Evolutionary conservation across 345 rosid genomes (phyloP), one percentile per base, ranked within the genome.

Genomic region (Hevea brasiliensis): DNA sequence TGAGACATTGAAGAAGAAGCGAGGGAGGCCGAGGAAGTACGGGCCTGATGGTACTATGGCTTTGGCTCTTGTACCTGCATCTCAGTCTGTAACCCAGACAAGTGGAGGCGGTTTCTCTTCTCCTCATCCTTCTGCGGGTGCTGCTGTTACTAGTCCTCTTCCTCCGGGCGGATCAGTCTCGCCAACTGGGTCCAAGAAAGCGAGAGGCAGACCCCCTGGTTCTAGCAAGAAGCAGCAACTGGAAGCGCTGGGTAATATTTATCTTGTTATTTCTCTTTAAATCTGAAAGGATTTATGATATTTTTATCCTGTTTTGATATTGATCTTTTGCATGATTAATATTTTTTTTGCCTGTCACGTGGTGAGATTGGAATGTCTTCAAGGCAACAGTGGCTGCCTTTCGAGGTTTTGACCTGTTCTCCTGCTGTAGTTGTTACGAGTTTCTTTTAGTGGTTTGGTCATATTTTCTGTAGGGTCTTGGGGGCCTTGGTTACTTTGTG

Each of bases 131-230:
- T 10, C 20, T 44, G 6, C 54, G 3, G 14, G 55, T 65, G 1
- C 55, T n/a, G 55, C 68, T 7, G 23, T 14, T 27, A 24, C 32
- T 54, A 20, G 51, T 4, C 62, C 76, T 42, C 56, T 18, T 0
- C 42, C 65, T 10, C 21, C 54, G 0, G 79, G 79, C 29, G 85
- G 73, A 55, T 61, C 86, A 7, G 65, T 56, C 7, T 82, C 90
- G 12, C 77, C 85, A 23, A 75, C 83, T 72, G 82, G 91, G 10
- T 57, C 67, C 61, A 87, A 89, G 87, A 93, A 92, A 64, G 74
- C 82, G 53, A 84, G 94, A 79, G 98, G 98, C 42, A 86, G 98
- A 75, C 98, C 98, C 29, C 97, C 85, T 65, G 97, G 98, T 42
- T 90, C 97, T n/a, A 61, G 76, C 77, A 94, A 85, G 79, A 90